Conservation (phyloP, 2,329 filamentous ascomycete species). For the Aspergillus floridensis region DNA sequence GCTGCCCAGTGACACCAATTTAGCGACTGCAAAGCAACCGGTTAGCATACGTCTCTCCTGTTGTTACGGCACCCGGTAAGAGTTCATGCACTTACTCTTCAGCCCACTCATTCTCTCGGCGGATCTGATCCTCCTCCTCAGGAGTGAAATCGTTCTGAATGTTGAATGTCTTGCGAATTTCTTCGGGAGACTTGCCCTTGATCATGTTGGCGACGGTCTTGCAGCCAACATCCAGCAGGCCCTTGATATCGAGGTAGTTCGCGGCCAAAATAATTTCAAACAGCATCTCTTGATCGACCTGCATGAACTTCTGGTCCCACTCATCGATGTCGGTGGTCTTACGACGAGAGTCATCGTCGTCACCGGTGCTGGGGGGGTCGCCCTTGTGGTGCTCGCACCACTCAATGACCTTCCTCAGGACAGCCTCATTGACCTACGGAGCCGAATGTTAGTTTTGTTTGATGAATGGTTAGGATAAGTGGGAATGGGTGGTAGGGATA, state of each 20-base stretch:
- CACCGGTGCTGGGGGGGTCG: constrained; percentile 76
- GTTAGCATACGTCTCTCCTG: constrained; percentile 8
- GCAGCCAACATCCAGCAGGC: constrained; percentile 94
- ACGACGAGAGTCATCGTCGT: constrained; percentile 91
- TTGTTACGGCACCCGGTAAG: too few species aligned
- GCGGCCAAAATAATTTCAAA: constrained; percentile 98
- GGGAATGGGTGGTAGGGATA: too few species aligned
- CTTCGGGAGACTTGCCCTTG: constrained; percentile 99
- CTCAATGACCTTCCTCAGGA: constrained; percentile 93
- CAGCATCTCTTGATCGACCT: constrained; percentile 99
- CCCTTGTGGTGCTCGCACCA: constrained; percentile 96
- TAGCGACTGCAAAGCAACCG: constrained; percentile 48
- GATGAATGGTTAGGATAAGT: too few species aligned
- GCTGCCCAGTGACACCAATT: constrained; percentile 19
- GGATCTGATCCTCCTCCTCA: constrained; percentile 98
- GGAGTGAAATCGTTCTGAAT: constrained; percentile 99
- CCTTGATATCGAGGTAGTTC: constrained; percentile 99
- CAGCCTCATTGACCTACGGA: constrained; percentile 70
- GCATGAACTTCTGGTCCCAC: constrained; percentile 99
- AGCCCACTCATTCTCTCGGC: constrained; percentile 86
- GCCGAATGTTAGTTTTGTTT: too few species aligned
- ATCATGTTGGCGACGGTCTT: constrained; percentile 99
- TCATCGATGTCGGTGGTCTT: constrained; percentile 99
- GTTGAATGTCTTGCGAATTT: constrained; percentile 99
- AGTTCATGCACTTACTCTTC: constrained; percentile 59